A percentile compares a stretch with the other conserved stretches of the same genome.
phyloP scores from a whole-genome alignment of 805 yeast species.

The Hanseniaspora hatyaiensis region DNA sequence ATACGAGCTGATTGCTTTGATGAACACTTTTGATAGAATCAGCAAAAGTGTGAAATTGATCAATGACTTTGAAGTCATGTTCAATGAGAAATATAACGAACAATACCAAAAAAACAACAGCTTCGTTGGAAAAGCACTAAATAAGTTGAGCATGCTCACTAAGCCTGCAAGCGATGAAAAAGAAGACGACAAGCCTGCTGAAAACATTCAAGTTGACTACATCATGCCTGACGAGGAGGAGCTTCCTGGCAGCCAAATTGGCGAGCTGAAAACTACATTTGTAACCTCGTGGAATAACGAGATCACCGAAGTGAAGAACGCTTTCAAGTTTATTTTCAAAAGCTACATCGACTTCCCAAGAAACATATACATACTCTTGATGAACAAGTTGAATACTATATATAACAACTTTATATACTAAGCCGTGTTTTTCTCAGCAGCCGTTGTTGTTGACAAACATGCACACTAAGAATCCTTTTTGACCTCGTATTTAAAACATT shows the following conservation, averaged over 20 bases:
- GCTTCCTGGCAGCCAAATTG: not conserved
- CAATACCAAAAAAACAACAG: constrained; percentile 23
- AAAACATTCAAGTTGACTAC: constrained; percentile 13
- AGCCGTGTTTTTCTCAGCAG: too few species aligned
- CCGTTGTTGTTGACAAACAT: too few species aligned
- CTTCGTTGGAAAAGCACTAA: constrained; percentile 27
- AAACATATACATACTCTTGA: constrained; percentile 39
- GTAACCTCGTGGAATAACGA: constrained; percentile 31
- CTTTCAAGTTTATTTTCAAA: constrained; percentile 48
- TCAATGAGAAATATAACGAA: constrained; percentile 28
- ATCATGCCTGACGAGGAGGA: not conserved
- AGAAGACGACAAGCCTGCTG: constrained; percentile 14
- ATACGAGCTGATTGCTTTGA: constrained; percentile 76
- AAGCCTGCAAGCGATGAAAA: not conserved
- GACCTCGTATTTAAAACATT: too few species aligned
- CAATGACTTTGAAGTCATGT: constrained; percentile 53
- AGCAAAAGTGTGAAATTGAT: constrained; percentile 74
- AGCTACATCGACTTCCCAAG: constrained; percentile 65
- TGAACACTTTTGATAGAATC: constrained; percentile 85
- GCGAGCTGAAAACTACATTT: constrained; percentile 1
- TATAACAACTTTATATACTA: constrained; percentile 57
- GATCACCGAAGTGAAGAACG: constrained; percentile 41
- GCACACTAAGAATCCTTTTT: too few species aligned
- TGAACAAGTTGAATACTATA: constrained; percentile 41
- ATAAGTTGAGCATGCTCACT: constrained; percentile 11